phyloP scores from a whole-genome alignment of 2,329 filamentous ascomycete species.

The Botrytis hyacinthi region DNA sequence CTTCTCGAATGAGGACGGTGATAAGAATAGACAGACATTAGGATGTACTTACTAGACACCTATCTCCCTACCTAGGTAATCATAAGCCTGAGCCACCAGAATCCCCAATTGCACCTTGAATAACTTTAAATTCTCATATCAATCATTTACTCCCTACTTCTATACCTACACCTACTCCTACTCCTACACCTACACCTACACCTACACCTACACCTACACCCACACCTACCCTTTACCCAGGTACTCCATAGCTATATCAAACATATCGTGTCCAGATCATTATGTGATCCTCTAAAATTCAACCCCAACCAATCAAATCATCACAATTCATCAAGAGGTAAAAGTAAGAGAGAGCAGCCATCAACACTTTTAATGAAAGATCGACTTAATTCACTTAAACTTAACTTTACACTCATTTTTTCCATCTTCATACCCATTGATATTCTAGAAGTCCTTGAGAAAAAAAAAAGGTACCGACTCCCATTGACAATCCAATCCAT shows the following conservation, averaged over 20 bases:
- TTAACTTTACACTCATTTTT: slow-evolving; percentile 11
- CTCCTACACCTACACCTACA: too few species aligned
- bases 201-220: too few species aligned
- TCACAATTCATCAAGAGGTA: neutral
- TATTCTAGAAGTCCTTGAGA: neutral
- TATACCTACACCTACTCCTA: too few species aligned
- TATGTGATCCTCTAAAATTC: neutral
- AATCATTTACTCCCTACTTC: neutral
- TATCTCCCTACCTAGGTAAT: neutral
- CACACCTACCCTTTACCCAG: too few species aligned
- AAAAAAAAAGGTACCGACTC: neutral
- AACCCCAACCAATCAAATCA: neutral
- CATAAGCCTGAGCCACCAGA: too few species aligned
- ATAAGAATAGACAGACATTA: neutral
- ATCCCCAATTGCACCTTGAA: neutral
- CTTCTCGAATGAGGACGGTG: neutral
- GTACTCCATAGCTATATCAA: neutral
- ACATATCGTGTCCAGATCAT: neutral
- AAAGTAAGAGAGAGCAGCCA: neutral
- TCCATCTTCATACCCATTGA: neutral
- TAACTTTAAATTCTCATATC: neutral
- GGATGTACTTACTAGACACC: neutral
- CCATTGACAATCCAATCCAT: neutral
- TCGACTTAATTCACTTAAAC: neutral
- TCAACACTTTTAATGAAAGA: neutral